Evolutionary conservation across 1,284 basidiomycete genomes (phyloP).

Genomic region (Fomitopsis betulina): DNA sequence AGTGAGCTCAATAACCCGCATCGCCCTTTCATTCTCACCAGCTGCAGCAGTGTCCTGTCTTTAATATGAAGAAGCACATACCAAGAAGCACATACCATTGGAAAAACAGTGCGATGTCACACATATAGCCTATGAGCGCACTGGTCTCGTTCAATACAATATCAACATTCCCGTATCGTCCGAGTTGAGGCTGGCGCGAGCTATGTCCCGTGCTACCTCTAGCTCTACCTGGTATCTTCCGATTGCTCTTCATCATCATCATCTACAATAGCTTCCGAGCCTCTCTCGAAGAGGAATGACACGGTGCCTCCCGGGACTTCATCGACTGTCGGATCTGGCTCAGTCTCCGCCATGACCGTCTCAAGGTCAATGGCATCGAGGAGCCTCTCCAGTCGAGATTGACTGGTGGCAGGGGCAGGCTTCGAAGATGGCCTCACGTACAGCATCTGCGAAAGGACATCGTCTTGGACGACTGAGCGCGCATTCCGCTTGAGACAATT

Average conservation of each 20-base stretch:
- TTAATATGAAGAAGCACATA: too few relatives aligned
- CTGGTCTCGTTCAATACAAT: too few relatives aligned
- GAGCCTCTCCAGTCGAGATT: constrained; percentile 32
- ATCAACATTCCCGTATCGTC: too few relatives aligned
- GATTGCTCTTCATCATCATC: constrained; percentile 1
- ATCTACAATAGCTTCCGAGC: constrained; percentile 21
- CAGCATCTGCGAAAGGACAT: constrained; percentile 53
- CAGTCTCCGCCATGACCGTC: constrained; percentile 32
- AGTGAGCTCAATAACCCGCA: too few relatives aligned
- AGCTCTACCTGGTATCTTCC: neutral
- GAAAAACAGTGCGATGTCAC: too few relatives aligned
- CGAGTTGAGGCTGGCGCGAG: too few relatives aligned
- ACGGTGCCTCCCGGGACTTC: constrained; percentile 63
- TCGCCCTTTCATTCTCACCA: too few relatives aligned
- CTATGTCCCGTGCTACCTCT: too few relatives aligned
- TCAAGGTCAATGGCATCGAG: constrained; percentile 42
- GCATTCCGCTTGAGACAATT: constrained; percentile 54
- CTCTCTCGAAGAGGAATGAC: constrained; percentile 68
- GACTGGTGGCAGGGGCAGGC: constrained; percentile 13
- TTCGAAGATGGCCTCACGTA: constrained; percentile 25
- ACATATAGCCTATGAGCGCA: too few relatives aligned
- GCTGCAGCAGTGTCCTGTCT: too few relatives aligned
- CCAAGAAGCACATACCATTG: too few relatives aligned
- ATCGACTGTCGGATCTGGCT: constrained; percentile 26
- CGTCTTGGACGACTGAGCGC: constrained; percentile 52